Evolutionary conservation across 2,329 filamentous ascomycete species (phyloP), one percentile per base, ranked within the genome.

Genomic region (Exophiala spinifera): DNA sequence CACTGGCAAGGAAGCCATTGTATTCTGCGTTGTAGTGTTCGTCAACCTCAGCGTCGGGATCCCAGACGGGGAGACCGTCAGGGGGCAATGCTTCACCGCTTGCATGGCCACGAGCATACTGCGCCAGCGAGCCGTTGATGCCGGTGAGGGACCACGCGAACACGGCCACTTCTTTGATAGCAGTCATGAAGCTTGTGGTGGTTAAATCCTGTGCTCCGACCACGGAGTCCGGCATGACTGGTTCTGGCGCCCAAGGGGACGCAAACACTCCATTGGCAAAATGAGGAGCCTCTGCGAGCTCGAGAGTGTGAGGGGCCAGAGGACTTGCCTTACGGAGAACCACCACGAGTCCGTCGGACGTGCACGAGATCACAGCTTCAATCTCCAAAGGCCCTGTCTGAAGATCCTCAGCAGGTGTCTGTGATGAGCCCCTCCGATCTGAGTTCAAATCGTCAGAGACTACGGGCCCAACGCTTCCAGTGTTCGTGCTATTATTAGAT

Each of bases 351-450:
- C 90, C 90, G 68, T 95, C 90, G 0, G 90, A 95, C 1, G 89
- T 90, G 71, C 90, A 95, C 0, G 90, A 95, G 4, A 95, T 85
- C n/a, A 95, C 89, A 1, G 89, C 90, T 72, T 95, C 90, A 3
- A 95, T 75, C 71, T 95, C 89, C 48, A 90, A 77, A 1, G 78
- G 76, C 46, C 40, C 50, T 34, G 25, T 14, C 13, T 45, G 23
- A 40, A 39, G 39, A 28, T 53, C 48, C 48, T 49, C 55, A 20
- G 57, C 53, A 17, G 57, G 56, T 3, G 46, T 44, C 40, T 40
- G 36, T 19, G 56, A 56, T 20, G 65, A 66, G 8, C 63, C 61
- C 5, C 65, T 63, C 14, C 25, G 55, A 17, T 23, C 45, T 19
- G 23, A 46, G 61, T 64, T 57, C 42, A 72, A 59, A 47, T 66